These are phyloP conservation scores for Clarireedia hainanense DNA, from an alignment of 2,329 filamentous ascomycete species.

Conservation along the genomic window DNA sequence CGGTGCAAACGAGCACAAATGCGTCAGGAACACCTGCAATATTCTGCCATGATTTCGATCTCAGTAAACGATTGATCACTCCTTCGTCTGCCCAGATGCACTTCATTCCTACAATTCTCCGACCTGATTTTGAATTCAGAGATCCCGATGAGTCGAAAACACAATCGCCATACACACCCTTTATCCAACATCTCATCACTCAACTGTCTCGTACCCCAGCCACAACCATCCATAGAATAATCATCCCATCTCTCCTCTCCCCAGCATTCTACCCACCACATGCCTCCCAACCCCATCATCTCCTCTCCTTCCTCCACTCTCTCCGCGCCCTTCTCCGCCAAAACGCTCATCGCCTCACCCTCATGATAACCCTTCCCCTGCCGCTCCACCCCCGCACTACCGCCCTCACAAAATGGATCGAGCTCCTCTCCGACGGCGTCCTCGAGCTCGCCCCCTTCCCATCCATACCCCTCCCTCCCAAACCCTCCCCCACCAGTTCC, in stretches of 20 bases:
- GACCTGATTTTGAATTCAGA: constrained; percentile 22
- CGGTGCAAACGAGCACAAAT: constrained; percentile 10
- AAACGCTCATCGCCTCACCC: constrained; percentile 57
- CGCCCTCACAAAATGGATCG: constrained; percentile 77
- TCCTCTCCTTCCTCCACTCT: constrained; percentile 75
- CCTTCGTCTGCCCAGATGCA: constrained; percentile 43
- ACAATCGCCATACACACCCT: constrained; percentile 52
- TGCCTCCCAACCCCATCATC: constrained; percentile 59
- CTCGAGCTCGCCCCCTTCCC: constrained; percentile 73
- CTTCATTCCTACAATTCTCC: constrained; percentile 39
- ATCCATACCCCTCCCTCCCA: constrained; percentile 37
- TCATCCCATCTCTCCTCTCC: constrained; percentile 79
- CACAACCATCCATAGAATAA: constrained; percentile 65
- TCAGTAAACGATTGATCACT: constrained; percentile 56
- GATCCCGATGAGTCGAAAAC: constrained; percentile 25
- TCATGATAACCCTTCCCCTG: constrained; percentile 69
- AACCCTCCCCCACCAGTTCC: constrained; percentile 41
- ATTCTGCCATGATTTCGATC: constrained; percentile 69
- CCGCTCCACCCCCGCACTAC: constrained; percentile 69
- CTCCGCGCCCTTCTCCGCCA: constrained; percentile 68
- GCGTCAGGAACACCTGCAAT: constrained; percentile 19
- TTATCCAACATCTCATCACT: constrained; percentile 51
- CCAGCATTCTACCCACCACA: constrained; percentile 73
- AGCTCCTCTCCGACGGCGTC: constrained; percentile 76
- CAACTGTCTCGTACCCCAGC: constrained; percentile 48